Conservation (phyloP, 2,329 filamentous ascomycete genomes). For the Helotiales sp. region DNA sequence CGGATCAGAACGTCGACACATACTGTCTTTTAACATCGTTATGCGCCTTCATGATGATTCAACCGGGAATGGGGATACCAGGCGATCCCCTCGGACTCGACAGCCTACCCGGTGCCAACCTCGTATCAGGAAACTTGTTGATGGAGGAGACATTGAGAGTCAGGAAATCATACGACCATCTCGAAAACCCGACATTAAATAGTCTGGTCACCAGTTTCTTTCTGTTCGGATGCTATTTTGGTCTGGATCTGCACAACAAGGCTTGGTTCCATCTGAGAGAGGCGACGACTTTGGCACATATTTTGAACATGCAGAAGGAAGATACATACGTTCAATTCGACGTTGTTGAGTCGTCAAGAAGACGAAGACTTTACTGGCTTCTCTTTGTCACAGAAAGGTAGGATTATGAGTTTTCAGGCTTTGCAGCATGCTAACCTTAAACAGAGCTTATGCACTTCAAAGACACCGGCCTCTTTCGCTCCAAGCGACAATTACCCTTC, state of each 20-base stretch:
- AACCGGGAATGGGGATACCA: slow-evolving; percentile 69
- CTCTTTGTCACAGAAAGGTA: slow-evolving; percentile 74
- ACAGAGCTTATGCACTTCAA: slow-evolving; percentile 71
- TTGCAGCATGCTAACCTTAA: slow-evolving; percentile 6
- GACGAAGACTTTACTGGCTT: slow-evolving; percentile 74
- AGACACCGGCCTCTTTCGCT: slow-evolving; percentile 72
- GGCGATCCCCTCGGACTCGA: slow-evolving; percentile 62
- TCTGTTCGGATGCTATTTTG: slow-evolving; percentile 74
- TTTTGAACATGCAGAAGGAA: slow-evolving; percentile 65
- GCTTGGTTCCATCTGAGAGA: slow-evolving; percentile 83
- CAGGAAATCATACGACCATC: slow-evolving; percentile 65
- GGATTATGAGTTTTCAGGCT: slow-evolving; percentile 22
- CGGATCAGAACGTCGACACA: slow-evolving; percentile 65
- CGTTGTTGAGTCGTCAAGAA: slow-evolving; percentile 63
- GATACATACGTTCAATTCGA: slow-evolving; percentile 65
- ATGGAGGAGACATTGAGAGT: slow-evolving; percentile 71
- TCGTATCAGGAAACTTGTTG: slow-evolving; percentile 68
- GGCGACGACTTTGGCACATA: slow-evolving; percentile 71
- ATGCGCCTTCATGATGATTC: slow-evolving; percentile 70
- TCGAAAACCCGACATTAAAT: slow-evolving; percentile 60
- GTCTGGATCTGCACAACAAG: slow-evolving; percentile 73
- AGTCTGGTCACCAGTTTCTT: slow-evolving; percentile 78
- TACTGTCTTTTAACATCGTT: slow-evolving; percentile 70
- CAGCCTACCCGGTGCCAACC: slow-evolving; percentile 59
- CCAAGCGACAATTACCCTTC: slow-evolving; percentile 70